These are phyloP conservation scores for Aspergillus quadrilineatus DNA, from an alignment of 2,329 filamentous ascomycete species.

Conservation along the genomic window DNA sequence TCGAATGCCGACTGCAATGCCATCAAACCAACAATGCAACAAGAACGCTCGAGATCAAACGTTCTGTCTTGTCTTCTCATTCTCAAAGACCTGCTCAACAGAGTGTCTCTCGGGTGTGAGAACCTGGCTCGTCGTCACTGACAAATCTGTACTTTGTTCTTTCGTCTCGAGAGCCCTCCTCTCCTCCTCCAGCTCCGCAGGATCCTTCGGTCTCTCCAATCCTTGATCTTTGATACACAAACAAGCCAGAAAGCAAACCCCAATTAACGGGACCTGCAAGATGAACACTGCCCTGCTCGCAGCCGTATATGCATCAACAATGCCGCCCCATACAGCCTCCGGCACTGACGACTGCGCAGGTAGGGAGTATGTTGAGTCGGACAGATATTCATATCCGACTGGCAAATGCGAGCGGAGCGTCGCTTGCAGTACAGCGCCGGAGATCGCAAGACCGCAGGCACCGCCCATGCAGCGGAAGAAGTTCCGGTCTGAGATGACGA, in stretches of 20 bases:
- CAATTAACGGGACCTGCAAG: conserved; percentile 56
- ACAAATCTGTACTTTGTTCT: conserved; percentile 25
- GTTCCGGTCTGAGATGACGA: conserved; percentile 63
- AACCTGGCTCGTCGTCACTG: neutral
- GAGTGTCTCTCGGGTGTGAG: neutral
- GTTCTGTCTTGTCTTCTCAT: neutral
- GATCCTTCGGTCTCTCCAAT: conserved; percentile 39
- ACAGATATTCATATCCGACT: conserved; percentile 35
- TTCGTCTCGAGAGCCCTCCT: conserved; percentile 20
- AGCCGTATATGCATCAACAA: conserved; percentile 52
- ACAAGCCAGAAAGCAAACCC: conserved; percentile 51
- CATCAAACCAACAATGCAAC: neutral
- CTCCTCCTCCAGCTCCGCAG: conserved; percentile 27
- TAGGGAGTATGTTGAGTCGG: conserved; percentile 42
- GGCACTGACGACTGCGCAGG: conserved; percentile 30
- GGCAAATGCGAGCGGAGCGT: conserved; percentile 43
- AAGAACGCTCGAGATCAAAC: neutral
- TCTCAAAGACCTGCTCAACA: neutral
- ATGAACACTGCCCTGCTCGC: conserved; percentile 59
- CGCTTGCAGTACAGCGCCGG: conserved; percentile 52
- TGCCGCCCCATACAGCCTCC: conserved; percentile 37
- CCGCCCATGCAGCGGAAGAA: conserved; percentile 62
- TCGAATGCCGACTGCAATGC: neutral
- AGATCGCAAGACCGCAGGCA: conserved; percentile 58
- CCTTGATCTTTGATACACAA: conserved; percentile 54